Conservation (phyloP, 2,329 filamentous ascomycete genomes). For the Chaetomiaceae sp. region DNA sequence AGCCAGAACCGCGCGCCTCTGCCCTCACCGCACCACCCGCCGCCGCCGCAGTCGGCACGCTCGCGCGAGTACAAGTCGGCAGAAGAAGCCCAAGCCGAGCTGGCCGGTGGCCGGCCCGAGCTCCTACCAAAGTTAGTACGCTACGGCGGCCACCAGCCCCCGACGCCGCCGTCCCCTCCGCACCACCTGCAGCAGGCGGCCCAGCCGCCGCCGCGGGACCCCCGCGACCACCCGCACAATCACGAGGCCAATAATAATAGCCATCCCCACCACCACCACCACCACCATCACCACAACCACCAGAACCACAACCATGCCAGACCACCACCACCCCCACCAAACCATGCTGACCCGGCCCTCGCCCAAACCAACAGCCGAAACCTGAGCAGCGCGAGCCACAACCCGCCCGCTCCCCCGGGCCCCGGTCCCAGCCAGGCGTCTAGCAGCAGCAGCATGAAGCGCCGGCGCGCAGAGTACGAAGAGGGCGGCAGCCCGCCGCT, state of each 20-base stretch:
- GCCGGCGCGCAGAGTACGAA: constrained; percentile 89
- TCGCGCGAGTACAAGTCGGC: constrained; percentile 88
- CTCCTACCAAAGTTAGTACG: constrained; percentile 90
- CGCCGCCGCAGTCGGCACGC: constrained; percentile 45
- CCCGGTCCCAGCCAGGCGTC: constrained; percentile 39
- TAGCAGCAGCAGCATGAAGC: constrained; percentile 43
- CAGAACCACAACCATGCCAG: constrained; percentile 21
- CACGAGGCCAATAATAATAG: background rate
- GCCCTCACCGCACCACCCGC: constrained; percentile 72
- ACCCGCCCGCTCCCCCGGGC: constrained; percentile 22
- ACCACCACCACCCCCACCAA: background rate
- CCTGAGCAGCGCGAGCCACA: constrained; percentile 21
- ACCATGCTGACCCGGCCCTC: constrained; percentile 9
- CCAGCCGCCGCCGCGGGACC: background rate
- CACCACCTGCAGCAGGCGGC: constrained; percentile 44
- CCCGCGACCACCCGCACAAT: constrained; percentile 1
- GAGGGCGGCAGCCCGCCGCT: constrained; percentile 84
- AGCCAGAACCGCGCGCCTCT: constrained; percentile 63
- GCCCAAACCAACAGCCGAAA: constrained; percentile 41
- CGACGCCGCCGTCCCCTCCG: constrained; percentile 75
- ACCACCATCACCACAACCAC: constrained; percentile 25
- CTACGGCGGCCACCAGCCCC: constrained; percentile 89
- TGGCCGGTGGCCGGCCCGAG: constrained; percentile 88
- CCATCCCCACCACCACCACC: constrained; percentile 1
- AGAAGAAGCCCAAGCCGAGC: constrained; percentile 86